Evolutionary conservation across 2,329 filamentous ascomycete species (phyloP).

Genomic region (Lachnellula subtilissima): DNA sequence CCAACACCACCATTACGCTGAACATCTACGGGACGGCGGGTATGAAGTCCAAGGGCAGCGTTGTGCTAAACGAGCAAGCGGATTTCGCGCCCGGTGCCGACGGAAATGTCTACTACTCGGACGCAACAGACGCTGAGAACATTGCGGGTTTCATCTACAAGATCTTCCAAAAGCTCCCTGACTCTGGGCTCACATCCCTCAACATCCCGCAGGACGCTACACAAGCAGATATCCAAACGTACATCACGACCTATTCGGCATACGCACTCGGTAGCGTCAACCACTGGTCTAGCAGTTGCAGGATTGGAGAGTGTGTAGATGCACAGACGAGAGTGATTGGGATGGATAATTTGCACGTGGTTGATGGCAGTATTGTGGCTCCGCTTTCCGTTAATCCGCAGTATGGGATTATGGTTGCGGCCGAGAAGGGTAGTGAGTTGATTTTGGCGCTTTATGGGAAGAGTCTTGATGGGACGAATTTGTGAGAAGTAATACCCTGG

Average conservation of each 20-base stretch:
- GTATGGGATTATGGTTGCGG: conserved; percentile 50
- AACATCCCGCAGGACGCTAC: conserved; percentile 44
- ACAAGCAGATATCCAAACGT: conserved; percentile 42
- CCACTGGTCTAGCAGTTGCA: conserved; percentile 50
- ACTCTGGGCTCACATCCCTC: conserved; percentile 39
- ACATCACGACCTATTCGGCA: conserved; percentile 43
- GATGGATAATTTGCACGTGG: conserved; percentile 46
- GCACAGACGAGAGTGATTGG: conserved; percentile 42
- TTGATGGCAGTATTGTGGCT: conserved; percentile 46
- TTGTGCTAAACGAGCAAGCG: conserved; percentile 39
- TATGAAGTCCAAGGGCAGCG: conserved; percentile 43
- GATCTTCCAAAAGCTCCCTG: conserved; percentile 44
- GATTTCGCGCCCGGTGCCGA: conserved; percentile 38
- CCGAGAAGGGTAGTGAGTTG: conserved; percentile 46
- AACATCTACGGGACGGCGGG: conserved; percentile 55
- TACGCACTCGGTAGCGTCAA: conserved; percentile 48
- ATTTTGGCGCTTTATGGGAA: conserved; percentile 31
- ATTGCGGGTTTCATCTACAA: conserved; percentile 47
- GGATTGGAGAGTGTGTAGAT: conserved; percentile 47
- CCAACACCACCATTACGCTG: conserved; percentile 46
- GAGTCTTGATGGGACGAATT: too few relatives aligned
- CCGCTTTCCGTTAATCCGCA: conserved; percentile 51
- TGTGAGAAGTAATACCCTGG: too few relatives aligned
- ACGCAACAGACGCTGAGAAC: conserved; percentile 43
- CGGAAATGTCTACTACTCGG: conserved; percentile 41